Evolutionary conservation across 1,284 basidiomycete genomes (phyloP).

Genomic region (Ceratorhiza oryzae-sativae): DNA sequence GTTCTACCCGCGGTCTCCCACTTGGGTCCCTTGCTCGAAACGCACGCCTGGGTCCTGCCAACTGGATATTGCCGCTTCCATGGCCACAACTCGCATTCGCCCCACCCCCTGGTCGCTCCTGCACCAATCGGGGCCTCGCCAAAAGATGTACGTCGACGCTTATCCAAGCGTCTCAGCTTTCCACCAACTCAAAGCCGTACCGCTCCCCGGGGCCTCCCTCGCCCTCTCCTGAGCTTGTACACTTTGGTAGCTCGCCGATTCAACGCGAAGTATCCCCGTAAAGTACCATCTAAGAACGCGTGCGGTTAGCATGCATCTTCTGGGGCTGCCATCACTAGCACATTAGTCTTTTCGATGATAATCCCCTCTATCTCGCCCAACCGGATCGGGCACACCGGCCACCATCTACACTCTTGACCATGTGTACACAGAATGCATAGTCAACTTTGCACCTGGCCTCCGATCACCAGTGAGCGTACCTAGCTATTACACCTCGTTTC

Average conservation of each 20-base stretch:
- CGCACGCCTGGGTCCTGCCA: conserved; percentile 14
- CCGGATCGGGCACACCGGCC: neutral
- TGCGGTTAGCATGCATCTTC: conserved; percentile 3
- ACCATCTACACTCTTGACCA: neutral
- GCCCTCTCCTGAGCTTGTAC: neutral
- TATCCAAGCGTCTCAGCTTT: conserved; percentile 11
- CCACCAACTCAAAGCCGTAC: conserved; percentile 8
- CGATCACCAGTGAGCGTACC: conserved; percentile 10
- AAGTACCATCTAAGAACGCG: neutral
- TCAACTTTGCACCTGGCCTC: neutral
- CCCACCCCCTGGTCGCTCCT: neutral
- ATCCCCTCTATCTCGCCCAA: neutral
- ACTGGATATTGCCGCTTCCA: conserved; percentile 30
- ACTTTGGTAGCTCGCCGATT: neutral
- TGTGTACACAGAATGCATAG: neutral
- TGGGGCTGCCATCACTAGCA: neutral
- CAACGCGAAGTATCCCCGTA: conserved; percentile 14
- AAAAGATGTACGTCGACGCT: conserved; percentile 16
- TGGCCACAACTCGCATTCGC: conserved; percentile 1
- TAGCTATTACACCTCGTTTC: conserved; percentile 1
- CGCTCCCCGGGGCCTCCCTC: neutral
- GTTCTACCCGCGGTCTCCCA: conserved; percentile 6
- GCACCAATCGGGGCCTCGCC: conserved; percentile 6
- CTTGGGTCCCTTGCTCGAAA: conserved; percentile 19
- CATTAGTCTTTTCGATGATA: conserved; percentile 10